phyloP scores from a whole-genome alignment of 306 rosid genomes.

The Arachis stenosperma region DNA sequence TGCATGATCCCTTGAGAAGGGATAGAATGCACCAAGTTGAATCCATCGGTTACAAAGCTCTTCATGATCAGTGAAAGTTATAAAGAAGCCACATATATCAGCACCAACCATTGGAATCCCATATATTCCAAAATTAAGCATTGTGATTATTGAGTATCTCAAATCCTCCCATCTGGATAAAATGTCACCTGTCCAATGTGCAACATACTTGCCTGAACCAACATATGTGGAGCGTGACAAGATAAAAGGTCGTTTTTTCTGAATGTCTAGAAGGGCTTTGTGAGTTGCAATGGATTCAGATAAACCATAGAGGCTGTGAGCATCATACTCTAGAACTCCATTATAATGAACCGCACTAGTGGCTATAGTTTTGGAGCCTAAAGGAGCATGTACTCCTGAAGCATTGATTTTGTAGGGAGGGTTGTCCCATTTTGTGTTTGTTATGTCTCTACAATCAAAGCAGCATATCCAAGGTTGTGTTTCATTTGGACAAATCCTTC shows the following conservation, averaged over 20 bases:
- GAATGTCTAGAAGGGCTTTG: slow-evolving; percentile 74
- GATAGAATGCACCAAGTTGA: slow-evolving; percentile 93
- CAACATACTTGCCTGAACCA: slow-evolving; percentile 87
- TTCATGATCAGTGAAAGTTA: slow-evolving; percentile 57
- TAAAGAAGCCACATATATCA: slow-evolving; percentile 86
- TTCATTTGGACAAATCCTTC: slow-evolving; percentile 60
- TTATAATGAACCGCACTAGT: slow-evolving; percentile 90
- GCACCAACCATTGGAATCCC: slow-evolving; percentile 98
- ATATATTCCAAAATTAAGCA: slow-evolving; percentile 90
- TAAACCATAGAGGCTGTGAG: slow-evolving; percentile 92
- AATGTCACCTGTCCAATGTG: slow-evolving; percentile 98
- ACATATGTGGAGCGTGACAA: slow-evolving; percentile 84
- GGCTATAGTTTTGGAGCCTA: slow-evolving; percentile 89
- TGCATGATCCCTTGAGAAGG: slow-evolving; percentile 96
- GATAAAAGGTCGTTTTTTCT: slow-evolving; percentile 87
- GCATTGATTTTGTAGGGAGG: slow-evolving; percentile 97
- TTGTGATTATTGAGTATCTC: slow-evolving; percentile 76
- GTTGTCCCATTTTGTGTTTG: slow-evolving; percentile 79
- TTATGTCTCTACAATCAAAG: slow-evolving; percentile 84
- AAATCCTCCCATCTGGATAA: slow-evolving; percentile 84
- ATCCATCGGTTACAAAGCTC: slow-evolving; percentile 98
- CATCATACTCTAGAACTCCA: slow-evolving; percentile 86
- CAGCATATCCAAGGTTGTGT: slow-evolving; percentile 78
- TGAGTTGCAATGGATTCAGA: slow-evolving; percentile 83
- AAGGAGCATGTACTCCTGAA: slow-evolving; percentile 64